Base-by-base conservation (phyloP, 139 green algal species). In the Axilococcus clingmanii region DNA sequence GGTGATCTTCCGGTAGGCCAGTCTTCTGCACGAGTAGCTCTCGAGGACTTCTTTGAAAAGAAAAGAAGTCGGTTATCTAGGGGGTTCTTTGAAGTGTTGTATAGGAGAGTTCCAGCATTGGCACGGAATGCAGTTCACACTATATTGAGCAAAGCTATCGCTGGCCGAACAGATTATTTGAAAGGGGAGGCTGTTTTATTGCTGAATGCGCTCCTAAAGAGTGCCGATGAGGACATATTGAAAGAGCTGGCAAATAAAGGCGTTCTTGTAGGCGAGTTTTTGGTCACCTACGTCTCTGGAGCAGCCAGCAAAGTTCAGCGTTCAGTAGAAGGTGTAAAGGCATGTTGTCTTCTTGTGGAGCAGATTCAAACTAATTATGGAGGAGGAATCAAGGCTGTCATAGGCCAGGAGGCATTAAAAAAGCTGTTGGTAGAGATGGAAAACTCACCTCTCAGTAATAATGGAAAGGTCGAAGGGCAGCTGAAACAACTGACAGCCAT, bases 21-120 rank as follows among this genome's bases (percentile, higher is more conserved):
- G 22, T 44, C 57, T 16, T 46, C 49, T 7, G 45, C 53, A 16
- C 38, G 28, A 12, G 63, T 59, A 11, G 76, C 75, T 4, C 11
- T 77, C 3, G 3, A 20, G 11, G 76, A 84, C 45, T 71, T 65
- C 16, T 66, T 82, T 6, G 28, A 27, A 24, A 84, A 79, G 42
- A 84, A 85, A 61, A 77, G 75, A 52, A 72, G 27, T 17, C 56
- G 61, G 17, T 53, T 84, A 46, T 38, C 59, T 31, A 55, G 51
- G 11, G 16, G 5, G 15, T 49, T 40, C 45, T 55, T 77, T 25
- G 55, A 69, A 46, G 31, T 33, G 14, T 53, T 79, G 52, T 40
- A 75, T 33, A 36, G 52, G 17, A 50, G 56, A 22, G 56, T 52
- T 12, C 50, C 44, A 14, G 34, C 36, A 3, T 29, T 61, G 37